Base-by-base conservation (phyloP, 2,329 filamentous ascomycete species). In the Claviceps monticola region DNA sequence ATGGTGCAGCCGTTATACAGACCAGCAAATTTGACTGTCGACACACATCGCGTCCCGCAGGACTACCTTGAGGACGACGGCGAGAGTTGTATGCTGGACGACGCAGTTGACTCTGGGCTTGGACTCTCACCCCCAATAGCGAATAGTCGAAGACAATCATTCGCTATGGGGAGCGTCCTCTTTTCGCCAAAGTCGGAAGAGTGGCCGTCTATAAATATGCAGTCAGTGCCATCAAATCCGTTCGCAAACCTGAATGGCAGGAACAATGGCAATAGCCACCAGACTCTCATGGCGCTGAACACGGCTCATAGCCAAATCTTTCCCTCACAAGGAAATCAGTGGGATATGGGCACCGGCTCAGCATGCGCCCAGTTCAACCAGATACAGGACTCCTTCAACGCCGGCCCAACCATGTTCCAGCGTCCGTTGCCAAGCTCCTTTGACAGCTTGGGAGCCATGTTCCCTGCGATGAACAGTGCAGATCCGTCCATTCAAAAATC, bases 241-340 rank as follows among this genome's bases (percentile, higher is more conserved):
- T 83, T 82, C 68, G 65, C 79, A 61, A 76, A 77, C 56, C 70
- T 71, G 44, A 71, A 71, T 61, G 74, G 69, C 19, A 48, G 29
- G 13, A 49, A 23, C 69, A 79, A 73, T 69, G 80, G 80, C 68
- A 75, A 67, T 69, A 80, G 44, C 26, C 51, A 74, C 69, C 81
- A 82, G 69, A 80, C 80, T 48, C 90, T 86, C 71, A 76, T 83
- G 70, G 79, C 80, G 54, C 72, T 83, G 56, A 75, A 79, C 52
- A 72, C 75, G 56, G 64, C 65, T 51, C 75, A 78, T 56, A 63
- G 64, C 47, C 65, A 66, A 42, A 60, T 62, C 47, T 74, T 72
- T 51, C 65, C 60, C 49, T 63, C 67, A 50, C 67, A 70, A 39
- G 63, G 61, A 46, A 69, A 68, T 56, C 63, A 72, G 55, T 90